A percentile compares a stretch with the other conserved stretches of the same genome.
Conservation (phyloP, 129 eudicot species). For the Gnaphalium uliginosum region DNA sequence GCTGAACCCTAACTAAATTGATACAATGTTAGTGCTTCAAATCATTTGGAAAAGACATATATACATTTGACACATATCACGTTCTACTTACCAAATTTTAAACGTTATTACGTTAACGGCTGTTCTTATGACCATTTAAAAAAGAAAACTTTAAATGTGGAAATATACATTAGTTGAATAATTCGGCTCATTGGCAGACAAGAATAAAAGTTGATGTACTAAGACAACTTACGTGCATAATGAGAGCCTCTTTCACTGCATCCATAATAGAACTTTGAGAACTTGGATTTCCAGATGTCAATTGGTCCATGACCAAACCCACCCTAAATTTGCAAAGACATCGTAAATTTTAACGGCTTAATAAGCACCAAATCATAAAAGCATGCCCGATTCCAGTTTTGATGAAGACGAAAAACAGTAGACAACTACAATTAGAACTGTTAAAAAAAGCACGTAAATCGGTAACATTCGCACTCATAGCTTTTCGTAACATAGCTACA, state of each 20-base stretch:
- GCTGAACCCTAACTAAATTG: conserved; percentile 20
- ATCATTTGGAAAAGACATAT: neutral
- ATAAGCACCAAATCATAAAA: conserved; percentile 11
- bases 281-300: conserved; percentile 86
- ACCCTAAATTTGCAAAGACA: conserved; percentile 42
- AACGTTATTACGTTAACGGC: neutral
- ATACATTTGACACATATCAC: conserved; percentile 2
- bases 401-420: neutral
- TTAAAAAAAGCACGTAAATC: neutral
- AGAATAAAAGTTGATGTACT: conserved; percentile 1
- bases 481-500: conserved; percentile 4
- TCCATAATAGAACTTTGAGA: conserved; percentile 66
- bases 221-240: conserved; percentile 69
- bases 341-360: neutral
- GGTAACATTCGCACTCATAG: conserved; percentile 10
- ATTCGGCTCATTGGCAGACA: neutral
- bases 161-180: neutral
- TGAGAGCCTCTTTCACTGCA: conserved; percentile 92
- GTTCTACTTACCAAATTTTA: neutral
- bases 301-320: conserved; percentile 55
- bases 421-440: neutral
- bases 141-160: neutral
- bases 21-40: neutral
- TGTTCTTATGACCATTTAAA: conserved; percentile 10
- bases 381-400: neutral